phyloP scores from a whole-genome alignment of 306 rosid species.

The Inga oerstediana region DNA sequence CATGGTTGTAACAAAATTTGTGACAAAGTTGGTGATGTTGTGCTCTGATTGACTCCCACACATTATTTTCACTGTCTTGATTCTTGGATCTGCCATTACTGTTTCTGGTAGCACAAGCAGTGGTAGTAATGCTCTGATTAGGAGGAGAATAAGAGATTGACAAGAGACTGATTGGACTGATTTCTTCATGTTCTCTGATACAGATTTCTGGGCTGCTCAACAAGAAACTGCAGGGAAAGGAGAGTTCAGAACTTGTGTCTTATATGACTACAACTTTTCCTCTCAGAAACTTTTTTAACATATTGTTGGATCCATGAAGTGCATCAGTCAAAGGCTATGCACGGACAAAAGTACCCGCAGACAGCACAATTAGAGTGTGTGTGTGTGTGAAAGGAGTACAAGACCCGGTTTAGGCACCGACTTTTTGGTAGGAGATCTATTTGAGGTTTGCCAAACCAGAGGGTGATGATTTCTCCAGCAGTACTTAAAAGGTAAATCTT shows the following conservation, averaged over 20 bases:
- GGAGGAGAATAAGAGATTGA: constrained; percentile 36
- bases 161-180: constrained; percentile 16
- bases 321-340: constrained; percentile 1
- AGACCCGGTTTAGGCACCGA: background rate
- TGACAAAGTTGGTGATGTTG: constrained; percentile 57
- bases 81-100: constrained; percentile 69
- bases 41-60: constrained; percentile 64
- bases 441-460: constrained; percentile 8
- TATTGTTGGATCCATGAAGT: background rate
- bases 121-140: constrained; percentile 30
- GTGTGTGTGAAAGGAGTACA: constrained; percentile 27
- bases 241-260: constrained; percentile 23
- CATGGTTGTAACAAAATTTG: constrained; percentile 82
- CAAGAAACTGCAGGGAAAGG: constrained; percentile 21
- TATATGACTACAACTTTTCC: background rate
- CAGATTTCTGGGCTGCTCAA: constrained; percentile 20
- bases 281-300: background rate
- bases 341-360: constrained; percentile 8
- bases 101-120: constrained; percentile 36
- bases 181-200: constrained; percentile 47
- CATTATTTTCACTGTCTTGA: constrained; percentile 46
- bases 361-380: background rate
- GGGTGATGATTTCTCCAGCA: background rate
- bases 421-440: background rate
- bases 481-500: constrained; percentile 15